These are phyloP conservation scores for Citeromyces hawaiiensis DNA, from an alignment of 1,139 yeast genomes.

Conservation along the genomic window DNA sequence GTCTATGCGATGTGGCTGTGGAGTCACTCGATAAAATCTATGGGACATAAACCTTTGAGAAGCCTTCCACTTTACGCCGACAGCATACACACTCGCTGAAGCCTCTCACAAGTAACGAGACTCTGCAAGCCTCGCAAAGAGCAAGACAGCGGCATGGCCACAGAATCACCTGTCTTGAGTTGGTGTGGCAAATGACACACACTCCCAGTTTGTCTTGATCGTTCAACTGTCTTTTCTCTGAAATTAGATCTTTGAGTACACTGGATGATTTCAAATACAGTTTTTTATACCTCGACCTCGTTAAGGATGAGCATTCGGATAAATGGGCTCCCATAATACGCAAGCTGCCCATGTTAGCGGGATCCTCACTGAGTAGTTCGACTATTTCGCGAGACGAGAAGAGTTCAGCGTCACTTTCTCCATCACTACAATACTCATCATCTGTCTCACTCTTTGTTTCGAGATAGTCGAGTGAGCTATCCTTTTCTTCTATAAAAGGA, in stretches of 20 bases:
- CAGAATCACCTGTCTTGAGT: constrained; percentile 61
- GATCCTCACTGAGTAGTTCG: not conserved
- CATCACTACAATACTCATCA: constrained; percentile 8
- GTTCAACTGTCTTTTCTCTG: constrained; percentile 9
- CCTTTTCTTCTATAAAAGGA: constrained; percentile 26
- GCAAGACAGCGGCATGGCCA: constrained; percentile 95
- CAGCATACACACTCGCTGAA: constrained; percentile 82
- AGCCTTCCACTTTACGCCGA: constrained; percentile 54
- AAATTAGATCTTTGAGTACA: constrained; percentile 14
- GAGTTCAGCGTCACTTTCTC: constrained; percentile 5
- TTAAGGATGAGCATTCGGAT: constrained; percentile 12
- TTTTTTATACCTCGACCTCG: constrained; percentile 26
- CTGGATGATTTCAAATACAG: constrained; percentile 11
- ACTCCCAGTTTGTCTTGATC: constrained; percentile 18
- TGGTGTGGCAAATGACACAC: constrained; percentile 76
- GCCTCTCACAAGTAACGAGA: constrained; percentile 61
- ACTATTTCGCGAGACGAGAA: constrained; percentile 1
- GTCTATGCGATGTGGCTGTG: constrained; percentile 4
- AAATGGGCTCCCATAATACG: constrained; percentile 11
- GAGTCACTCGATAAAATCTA: constrained; percentile 11
- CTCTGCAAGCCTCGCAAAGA: constrained; percentile 72
- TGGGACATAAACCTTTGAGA: constrained; percentile 39
- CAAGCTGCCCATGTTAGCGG: constrained; percentile 18
- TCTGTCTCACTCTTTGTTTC: not conserved
- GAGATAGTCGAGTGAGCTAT: constrained; percentile 29